These are phyloP conservation scores for Ganoderma leucocontextum DNA, from an alignment of 1,284 basidiomycete genomes.

Conservation along the genomic window DNA sequence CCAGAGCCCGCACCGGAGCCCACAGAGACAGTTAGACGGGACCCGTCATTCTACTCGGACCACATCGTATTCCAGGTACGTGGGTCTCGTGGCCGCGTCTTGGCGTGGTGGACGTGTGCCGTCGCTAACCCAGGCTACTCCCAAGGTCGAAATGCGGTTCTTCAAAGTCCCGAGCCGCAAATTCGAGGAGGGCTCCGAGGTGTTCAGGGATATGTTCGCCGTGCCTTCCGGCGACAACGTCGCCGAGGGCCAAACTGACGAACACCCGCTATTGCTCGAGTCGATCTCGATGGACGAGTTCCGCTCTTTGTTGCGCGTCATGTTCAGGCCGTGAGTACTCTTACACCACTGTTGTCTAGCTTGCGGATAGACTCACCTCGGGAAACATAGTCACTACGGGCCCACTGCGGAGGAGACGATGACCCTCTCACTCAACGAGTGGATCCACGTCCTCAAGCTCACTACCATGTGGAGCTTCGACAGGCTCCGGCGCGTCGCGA, in stretches of 20 bases:
- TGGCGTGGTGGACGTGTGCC: neutral
- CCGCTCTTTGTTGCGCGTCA: conserved; percentile 17
- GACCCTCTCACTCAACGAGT: conserved; percentile 15
- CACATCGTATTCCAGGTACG: conserved; percentile 27
- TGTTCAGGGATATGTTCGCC: conserved; percentile 41
- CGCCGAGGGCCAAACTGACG: conserved; percentile 26
- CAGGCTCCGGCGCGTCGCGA: conserved; percentile 12
- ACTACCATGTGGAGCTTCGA: conserved; percentile 25
- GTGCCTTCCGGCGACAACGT: conserved; percentile 26
- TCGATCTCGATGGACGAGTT: conserved; percentile 27
- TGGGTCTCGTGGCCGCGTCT: too few relatives aligned
- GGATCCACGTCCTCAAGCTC: conserved; percentile 27
- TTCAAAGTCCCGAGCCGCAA: conserved; percentile 43
- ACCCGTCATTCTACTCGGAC: conserved; percentile 21
- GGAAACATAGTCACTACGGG: conserved; percentile 4
- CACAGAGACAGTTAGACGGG: conserved; percentile 4
- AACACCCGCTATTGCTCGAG: conserved; percentile 26
- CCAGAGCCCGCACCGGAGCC: too few relatives aligned
- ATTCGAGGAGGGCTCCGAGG: conserved; percentile 39
- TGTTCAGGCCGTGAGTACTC: conserved; percentile 27
- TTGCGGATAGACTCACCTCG: neutral
- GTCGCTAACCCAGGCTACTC: neutral
- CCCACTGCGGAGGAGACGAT: neutral
- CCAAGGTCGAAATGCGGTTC: conserved; percentile 40
- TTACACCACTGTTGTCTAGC: neutral